A percentile compares a stretch with the other conserved stretches of the same genome.
Conservation (phyloP, 345 rosid species). For the Eucalyptus curtisii region DNA sequence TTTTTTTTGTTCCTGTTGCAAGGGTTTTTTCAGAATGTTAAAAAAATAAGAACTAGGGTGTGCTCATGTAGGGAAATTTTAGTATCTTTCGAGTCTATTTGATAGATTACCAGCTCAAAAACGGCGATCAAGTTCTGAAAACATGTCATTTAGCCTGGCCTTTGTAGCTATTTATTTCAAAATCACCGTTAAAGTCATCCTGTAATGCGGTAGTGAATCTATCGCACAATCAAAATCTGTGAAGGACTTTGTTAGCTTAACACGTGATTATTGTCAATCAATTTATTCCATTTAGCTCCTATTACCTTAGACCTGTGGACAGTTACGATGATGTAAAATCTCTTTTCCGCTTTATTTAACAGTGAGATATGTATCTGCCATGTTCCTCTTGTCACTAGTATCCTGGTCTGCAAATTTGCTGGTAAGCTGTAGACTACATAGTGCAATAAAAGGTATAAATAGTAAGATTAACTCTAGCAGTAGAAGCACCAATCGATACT, state of each 20-base stretch:
- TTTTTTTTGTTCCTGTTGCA: slow-evolving; percentile 35
- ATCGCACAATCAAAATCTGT: neutral
- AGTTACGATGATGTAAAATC: neutral
- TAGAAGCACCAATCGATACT: neutral
- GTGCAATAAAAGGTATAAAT: neutral
- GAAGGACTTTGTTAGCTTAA: neutral
- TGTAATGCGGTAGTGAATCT: neutral
- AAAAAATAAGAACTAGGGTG: neutral
- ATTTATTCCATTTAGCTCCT: neutral
- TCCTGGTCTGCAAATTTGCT: neutral
- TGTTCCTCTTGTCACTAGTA: neutral
- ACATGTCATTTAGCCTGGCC: neutral
- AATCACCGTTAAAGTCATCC: neutral
- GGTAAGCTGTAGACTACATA: neutral
- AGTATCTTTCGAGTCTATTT: neutral
- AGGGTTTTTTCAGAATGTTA: neutral
- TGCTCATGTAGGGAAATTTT: neutral
- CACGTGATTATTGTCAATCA: neutral
- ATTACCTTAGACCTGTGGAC: neutral
- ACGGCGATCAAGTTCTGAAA: neutral
- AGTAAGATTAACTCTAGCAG: neutral
- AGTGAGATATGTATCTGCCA: neutral
- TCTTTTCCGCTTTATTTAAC: neutral
- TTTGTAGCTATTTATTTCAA: neutral
- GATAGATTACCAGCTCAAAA: neutral